Conservation (phyloP, 2,329 filamentous ascomycete species). For the Paecilomyces formosus region DNA sequence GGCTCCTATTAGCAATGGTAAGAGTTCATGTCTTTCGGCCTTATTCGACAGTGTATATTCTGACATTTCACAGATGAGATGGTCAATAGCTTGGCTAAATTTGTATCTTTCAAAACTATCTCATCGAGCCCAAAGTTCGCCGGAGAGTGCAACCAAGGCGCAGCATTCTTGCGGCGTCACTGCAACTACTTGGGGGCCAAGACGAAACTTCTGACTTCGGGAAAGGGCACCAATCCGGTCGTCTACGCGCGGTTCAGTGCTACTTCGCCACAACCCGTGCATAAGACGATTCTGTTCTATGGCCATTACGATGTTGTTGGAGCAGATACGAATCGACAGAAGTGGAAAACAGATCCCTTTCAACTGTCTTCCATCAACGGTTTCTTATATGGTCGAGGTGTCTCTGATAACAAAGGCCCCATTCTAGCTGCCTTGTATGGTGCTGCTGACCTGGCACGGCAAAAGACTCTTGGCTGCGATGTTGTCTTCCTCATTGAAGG, state of each 20-base stretch:
- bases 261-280: constrained; percentile 54
- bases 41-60: neutral
- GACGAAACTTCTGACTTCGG: constrained; percentile 82
- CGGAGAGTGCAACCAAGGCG: constrained; percentile 86
- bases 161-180: constrained; percentile 79
- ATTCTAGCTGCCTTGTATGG: constrained; percentile 91
- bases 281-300: constrained; percentile 91
- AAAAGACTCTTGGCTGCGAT: constrained; percentile 77
- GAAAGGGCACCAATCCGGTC: constrained; percentile 78
- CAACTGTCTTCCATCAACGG: constrained; percentile 82
- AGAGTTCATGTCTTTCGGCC: neutral
- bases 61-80: constrained; percentile 42
- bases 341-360: constrained; percentile 86
- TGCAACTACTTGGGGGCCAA: constrained; percentile 88
- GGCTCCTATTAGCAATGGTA: constrained; percentile 52
- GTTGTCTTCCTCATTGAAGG: constrained; percentile 93
- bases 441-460: constrained; percentile 77
- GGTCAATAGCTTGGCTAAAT: constrained; percentile 69
- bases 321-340: constrained; percentile 71
- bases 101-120: constrained; percentile 86
- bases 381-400: constrained; percentile 90
- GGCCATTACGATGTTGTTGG: constrained; percentile 97
- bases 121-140: constrained; percentile 80
- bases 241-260: constrained; percentile 85
- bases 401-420: constrained; percentile 95